Evolutionary conservation across 805 yeast species (phyloP).

Genomic region (Lachancea kluyveri): DNA sequence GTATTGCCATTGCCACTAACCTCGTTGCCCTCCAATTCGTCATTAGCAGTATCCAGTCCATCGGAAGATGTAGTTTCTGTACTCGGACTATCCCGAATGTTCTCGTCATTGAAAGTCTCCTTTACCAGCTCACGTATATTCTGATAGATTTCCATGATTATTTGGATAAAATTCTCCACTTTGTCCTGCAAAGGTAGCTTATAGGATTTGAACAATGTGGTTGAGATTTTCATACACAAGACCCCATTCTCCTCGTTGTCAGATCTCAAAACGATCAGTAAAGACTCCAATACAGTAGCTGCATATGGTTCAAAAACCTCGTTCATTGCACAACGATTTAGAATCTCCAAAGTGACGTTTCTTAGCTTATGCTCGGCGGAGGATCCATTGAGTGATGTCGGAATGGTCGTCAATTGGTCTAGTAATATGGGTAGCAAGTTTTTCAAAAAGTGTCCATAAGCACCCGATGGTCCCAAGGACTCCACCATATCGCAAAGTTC

Average conservation of each 20-base stretch:
- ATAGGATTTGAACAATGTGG: constrained; percentile 80
- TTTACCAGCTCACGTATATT: constrained; percentile 72
- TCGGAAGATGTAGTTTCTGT: constrained; percentile 5
- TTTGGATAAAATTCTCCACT: constrained; percentile 71
- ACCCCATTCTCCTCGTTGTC: constrained; percentile 98
- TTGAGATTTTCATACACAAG: constrained; percentile 78
- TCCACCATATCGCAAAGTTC: constrained; percentile 87
- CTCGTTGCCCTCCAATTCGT: constrained; percentile 4
- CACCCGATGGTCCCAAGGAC: constrained; percentile 71
- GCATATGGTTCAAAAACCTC: constrained; percentile 75
- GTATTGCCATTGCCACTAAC: constrained; percentile 8
- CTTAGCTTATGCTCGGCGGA: constrained; percentile 76
- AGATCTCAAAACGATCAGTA: constrained; percentile 52
- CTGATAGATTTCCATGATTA: constrained; percentile 69
- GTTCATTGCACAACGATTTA: constrained; percentile 77
- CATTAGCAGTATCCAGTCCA: constrained; percentile 3
- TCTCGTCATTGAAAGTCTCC: constrained; percentile 49
- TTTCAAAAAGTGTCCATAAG: constrained; percentile 70
- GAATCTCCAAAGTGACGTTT: constrained; percentile 65
- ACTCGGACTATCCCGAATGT: constrained; percentile 2
- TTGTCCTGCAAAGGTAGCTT: constrained; percentile 59
- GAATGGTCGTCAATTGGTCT: constrained; percentile 56
- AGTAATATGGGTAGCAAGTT: constrained; percentile 66
- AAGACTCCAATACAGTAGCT: constrained; percentile 45
- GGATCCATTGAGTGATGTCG: constrained; percentile 59